phyloP scores from a whole-genome alignment of 176 grass and related monocot species.

The Oryza brachyantha region DNA sequence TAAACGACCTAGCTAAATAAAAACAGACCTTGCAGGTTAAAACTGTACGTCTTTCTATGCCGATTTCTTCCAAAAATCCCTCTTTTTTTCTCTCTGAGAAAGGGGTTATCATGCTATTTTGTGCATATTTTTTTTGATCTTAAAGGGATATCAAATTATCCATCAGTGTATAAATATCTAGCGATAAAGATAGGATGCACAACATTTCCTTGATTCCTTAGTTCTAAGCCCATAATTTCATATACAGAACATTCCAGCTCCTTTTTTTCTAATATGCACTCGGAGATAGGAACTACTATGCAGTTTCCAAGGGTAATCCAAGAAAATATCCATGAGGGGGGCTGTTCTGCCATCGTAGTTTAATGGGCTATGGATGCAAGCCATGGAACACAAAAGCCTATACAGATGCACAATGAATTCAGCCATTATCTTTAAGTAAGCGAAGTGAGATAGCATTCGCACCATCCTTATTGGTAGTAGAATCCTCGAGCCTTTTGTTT shows the following conservation, averaged over 20 bases:
- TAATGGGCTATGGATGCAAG: neutral
- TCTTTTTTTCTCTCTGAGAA: neutral
- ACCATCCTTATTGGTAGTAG: conserved; percentile 50
- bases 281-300: neutral
- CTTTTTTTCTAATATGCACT: neutral
- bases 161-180: neutral
- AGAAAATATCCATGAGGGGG: neutral
- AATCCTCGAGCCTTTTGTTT: conserved; percentile 84
- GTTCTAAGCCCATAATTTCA: neutral
- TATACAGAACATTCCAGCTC: neutral
- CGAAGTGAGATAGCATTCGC: neutral
- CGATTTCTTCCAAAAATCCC: neutral
- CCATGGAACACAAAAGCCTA: neutral
- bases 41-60: neutral
- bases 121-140: neutral
- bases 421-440: neutral
- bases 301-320: neutral
- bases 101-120: neutral
- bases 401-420: neutral
- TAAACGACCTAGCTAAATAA: neutral
- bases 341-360: neutral
- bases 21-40: neutral
- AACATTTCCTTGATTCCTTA: neutral
- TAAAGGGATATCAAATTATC: neutral
- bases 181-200: neutral